Conservation (phyloP, 2,329 filamentous ascomycete species). For the Cercospora zeae-maydis region DNA sequence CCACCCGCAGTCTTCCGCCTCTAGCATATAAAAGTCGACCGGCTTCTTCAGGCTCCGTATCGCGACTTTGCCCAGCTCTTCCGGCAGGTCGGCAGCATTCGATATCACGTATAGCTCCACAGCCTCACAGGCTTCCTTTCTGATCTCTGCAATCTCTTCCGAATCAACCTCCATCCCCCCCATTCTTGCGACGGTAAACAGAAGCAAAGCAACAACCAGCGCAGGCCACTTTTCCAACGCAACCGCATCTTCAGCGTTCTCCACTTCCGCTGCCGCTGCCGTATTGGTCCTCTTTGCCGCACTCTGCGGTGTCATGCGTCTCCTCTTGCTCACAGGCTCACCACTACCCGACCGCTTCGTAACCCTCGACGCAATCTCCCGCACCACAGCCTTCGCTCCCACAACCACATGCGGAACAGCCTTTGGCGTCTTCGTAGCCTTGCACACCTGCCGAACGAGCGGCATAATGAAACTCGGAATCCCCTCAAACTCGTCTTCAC, state of each 20-base stretch:
- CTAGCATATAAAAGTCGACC: slow-evolving; percentile 23
- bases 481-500: background rate
- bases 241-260: slow-evolving; percentile 7
- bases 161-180: slow-evolving; percentile 9
- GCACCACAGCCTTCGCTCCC: slow-evolving; percentile 21
- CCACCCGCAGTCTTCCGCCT: slow-evolving; percentile 26
- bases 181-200: slow-evolving; percentile 17
- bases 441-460: slow-evolving; percentile 54
- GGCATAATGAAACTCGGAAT: slow-evolving; percentile 19
- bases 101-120: slow-evolving; percentile 7
- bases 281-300: slow-evolving; percentile 7
- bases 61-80: slow-evolving; percentile 5
- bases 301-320: background rate
- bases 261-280: slow-evolving; percentile 2
- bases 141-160: slow-evolving; percentile 6
- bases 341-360: background rate
- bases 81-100: slow-evolving; percentile 7
- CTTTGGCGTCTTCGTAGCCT: slow-evolving; percentile 17
- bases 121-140: slow-evolving; percentile 8
- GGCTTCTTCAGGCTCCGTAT: slow-evolving; percentile 8
- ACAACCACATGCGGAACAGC: slow-evolving; percentile 26
- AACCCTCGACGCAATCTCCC: slow-evolving; percentile 15
- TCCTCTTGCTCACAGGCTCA: background rate
- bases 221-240: slow-evolving; percentile 21
- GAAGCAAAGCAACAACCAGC: slow-evolving; percentile 17